Percentiles rank a stretch among this genome's conserved stretches.
Conservation (phyloP, 2,329 filamentous ascomycete genomes). For the Penicillium sp. region DNA sequence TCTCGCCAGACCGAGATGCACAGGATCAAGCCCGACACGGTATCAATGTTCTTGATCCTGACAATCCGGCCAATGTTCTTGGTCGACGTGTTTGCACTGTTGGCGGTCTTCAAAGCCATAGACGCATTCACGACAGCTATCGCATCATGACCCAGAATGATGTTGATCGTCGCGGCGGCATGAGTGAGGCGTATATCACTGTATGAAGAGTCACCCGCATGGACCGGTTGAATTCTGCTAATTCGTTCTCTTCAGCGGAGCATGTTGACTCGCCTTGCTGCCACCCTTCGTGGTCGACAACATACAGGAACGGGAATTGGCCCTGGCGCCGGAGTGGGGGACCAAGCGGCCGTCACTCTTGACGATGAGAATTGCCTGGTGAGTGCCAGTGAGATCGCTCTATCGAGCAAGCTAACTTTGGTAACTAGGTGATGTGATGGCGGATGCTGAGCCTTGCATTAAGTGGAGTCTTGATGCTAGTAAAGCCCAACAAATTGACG, state of each 20-base stretch:
- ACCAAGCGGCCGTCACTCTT: slow-evolving; percentile 34
- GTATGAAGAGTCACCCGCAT: slow-evolving; percentile 31
- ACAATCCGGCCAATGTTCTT: slow-evolving; percentile 35
- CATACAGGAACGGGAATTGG: slow-evolving; percentile 23
- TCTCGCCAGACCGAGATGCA: slow-evolving; percentile 55
- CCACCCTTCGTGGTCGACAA: slow-evolving; percentile 38
- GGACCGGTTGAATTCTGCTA: background rate
- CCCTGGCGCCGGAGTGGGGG: slow-evolving; percentile 25
- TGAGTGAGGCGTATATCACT: slow-evolving; percentile 54
- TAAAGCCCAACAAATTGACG: too few species aligned
- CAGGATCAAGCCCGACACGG: slow-evolving; percentile 54
- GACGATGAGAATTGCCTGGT: slow-evolving; percentile 46
- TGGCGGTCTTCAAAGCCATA: slow-evolving; percentile 51
- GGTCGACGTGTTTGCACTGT: slow-evolving; percentile 23
- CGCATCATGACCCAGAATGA: slow-evolving; percentile 59
- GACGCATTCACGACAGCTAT: slow-evolving; percentile 55
- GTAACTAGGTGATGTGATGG: slow-evolving; percentile 28
- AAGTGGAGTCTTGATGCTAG: too few species aligned
- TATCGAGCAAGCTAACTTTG: too few species aligned
- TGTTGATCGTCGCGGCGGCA: slow-evolving; percentile 52
- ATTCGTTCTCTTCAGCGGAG: slow-evolving; percentile 34
- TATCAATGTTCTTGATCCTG: slow-evolving; percentile 51
- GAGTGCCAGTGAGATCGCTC: slow-evolving; percentile 14
- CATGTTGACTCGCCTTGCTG: slow-evolving; percentile 44
- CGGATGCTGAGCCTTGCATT: too few species aligned